Evolutionary conservation across 176 grass and related monocot species (phyloP).

Genomic region (Oryza meyeriana): DNA sequence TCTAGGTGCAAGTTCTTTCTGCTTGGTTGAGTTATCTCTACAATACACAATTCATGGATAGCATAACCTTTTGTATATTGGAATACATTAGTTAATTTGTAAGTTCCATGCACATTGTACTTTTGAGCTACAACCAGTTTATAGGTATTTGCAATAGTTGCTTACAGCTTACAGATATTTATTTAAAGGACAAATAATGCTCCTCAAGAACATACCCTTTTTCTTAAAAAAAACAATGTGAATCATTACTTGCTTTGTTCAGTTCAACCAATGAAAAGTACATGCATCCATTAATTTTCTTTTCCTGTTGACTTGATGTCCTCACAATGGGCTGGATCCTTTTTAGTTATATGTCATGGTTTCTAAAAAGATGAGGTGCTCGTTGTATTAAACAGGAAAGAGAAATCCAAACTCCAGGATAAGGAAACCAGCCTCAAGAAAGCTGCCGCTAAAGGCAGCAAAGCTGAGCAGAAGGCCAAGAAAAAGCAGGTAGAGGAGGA

Average conservation of each 20-base stretch:
- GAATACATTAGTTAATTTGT: neutral
- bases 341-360: slow-evolving; percentile 1
- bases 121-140: neutral
- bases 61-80: neutral
- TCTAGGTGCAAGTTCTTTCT: neutral
- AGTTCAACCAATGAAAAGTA: neutral
- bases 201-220: neutral
- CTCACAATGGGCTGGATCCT: neutral
- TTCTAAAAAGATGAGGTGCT: neutral
- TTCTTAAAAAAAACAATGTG: neutral
- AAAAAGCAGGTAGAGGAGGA: slow-evolving; percentile 96
- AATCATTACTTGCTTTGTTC: neutral
- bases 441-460: slow-evolving; percentile 91
- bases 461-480: slow-evolving; percentile 95
- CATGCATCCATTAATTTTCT: neutral
- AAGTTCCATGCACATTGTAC: neutral
- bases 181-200: neutral
- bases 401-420: slow-evolving; percentile 80
- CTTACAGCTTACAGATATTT: neutral
- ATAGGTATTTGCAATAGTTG: neutral
- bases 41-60: neutral
- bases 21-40: neutral
- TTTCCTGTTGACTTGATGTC: slow-evolving; percentile 14
- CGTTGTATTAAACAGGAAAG: slow-evolving; percentile 59
- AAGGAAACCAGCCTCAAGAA: slow-evolving; percentile 93